Percentiles rank a stretch among this genome's conserved stretches.
phyloP scores from a whole-genome alignment of 176 grass and related monocot species.

The Ensete glaucum region DNA sequence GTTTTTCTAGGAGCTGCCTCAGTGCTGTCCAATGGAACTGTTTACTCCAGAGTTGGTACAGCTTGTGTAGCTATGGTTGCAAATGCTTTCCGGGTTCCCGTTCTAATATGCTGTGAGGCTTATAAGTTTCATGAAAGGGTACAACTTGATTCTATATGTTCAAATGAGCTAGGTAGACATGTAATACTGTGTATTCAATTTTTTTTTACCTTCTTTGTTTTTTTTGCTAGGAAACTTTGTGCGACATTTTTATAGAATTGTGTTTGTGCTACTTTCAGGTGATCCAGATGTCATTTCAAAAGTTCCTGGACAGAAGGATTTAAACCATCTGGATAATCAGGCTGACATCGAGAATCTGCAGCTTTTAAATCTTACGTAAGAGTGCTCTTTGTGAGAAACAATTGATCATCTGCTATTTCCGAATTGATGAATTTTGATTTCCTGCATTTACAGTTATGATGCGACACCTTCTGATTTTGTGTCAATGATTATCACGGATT shows the following conservation, averaged over 20 bases:
- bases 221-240: background rate
- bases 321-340: conserved; percentile 40
- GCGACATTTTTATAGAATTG: conserved; percentile 10
- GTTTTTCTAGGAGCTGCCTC: conserved; percentile 66
- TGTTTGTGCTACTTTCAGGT: conserved; percentile 38
- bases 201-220: background rate
- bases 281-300: conserved; percentile 69
- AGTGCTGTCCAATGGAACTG: conserved; percentile 62
- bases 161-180: conserved; percentile 63
- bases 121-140: conserved; percentile 87
- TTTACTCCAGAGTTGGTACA: conserved; percentile 69
- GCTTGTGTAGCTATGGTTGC: conserved; percentile 70
- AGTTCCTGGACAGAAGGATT: conserved; percentile 33
- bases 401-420: conserved; percentile 10
- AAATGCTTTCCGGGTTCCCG: conserved; percentile 54
- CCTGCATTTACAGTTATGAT: conserved; percentile 50
- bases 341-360: conserved; percentile 50
- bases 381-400: conserved; percentile 1
- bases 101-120: conserved; percentile 72
- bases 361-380: conserved; percentile 67
- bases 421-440: conserved; percentile 22
- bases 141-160: conserved; percentile 83
- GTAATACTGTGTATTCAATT: background rate
- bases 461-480: conserved; percentile 71
- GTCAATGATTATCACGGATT: conserved; percentile 83